Conservation (phyloP, 2,329 filamentous ascomycete genomes). For the Trichoderma arundinaceum region DNA sequence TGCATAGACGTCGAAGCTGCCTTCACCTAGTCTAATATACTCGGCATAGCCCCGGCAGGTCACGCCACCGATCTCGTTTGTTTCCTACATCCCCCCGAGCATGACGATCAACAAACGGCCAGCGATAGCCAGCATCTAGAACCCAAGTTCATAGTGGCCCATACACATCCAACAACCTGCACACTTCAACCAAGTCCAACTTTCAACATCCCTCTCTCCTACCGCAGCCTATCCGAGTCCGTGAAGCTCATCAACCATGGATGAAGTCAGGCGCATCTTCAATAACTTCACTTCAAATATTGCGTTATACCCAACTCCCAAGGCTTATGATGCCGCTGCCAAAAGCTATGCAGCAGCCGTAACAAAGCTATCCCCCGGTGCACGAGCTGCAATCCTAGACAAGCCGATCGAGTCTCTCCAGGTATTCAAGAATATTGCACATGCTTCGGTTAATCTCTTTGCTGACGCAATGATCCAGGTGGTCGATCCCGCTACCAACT, state of each 20-base stretch:
- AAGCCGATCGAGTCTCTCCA: constrained; percentile 50
- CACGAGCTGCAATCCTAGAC: constrained; percentile 41
- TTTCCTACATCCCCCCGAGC: not conserved
- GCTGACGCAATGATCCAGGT: constrained; percentile 41
- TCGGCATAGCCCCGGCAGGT: not conserved
- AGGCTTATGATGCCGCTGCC: constrained; percentile 49
- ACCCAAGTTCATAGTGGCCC: constrained; percentile 1
- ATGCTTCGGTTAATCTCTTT: not conserved
- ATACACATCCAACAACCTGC: not conserved
- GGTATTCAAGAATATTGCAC: constrained; percentile 39
- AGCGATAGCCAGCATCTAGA: constrained; percentile 2
- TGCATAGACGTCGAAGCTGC: no score
- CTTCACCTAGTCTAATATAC: not conserved
- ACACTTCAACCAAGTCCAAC: not conserved
- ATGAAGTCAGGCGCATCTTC: constrained; percentile 43
- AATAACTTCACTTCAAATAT: constrained; percentile 49
- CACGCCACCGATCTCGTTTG: not conserved
- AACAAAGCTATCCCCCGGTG: constrained; percentile 46
- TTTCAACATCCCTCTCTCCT: not conserved
- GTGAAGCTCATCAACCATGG: constrained; percentile 40
- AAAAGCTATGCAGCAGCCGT: constrained; percentile 48
- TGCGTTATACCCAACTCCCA: constrained; percentile 38
- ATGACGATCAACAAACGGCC: constrained; percentile 21
- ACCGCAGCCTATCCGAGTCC: not conserved
- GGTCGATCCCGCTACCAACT: constrained; percentile 55